Evolutionary conservation across 140 eudicot species (phyloP), one percentile per base, ranked within the genome.

Genomic region (Ambrosia hybrid): DNA sequence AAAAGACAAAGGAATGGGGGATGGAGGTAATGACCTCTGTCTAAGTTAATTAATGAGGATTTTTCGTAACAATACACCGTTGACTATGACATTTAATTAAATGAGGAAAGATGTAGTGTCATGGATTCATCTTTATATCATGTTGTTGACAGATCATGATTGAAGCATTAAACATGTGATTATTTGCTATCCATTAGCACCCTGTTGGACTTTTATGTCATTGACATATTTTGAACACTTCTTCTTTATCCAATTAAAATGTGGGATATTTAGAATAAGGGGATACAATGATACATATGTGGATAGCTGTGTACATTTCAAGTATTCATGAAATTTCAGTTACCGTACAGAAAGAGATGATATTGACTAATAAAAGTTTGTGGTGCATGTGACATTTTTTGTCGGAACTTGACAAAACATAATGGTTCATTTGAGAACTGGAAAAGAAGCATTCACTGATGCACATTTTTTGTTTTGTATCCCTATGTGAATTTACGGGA

Each of bases 181-280:
- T 45, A 67, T 33, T 76, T 17, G 2, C 16, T 68, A 15, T 41
- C 8, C 69, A 45, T 68, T 6, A 76, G 17, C 15, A 36, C 55
- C 58, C 11, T 66, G 68, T 53, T 74, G 66, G 43, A 62, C 53
- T 55, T 41, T 43, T 53, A 30, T 38, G 26, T 39, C 48, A 21
- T 14, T 14, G 60, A 59, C 12, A 55, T 46, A 13, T 36, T 10
- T 13, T 66, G 9, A 75, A 43, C 67, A 67, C 6, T 13, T n/a
- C 73, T 63, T 67, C 59, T 67, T 45, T 14, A 30, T 75, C 37
- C n/a, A 75, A 67, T 67, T 26, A 14, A 56, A 67, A 43, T 43
- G 9, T 55, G 51, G 58, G 34, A 45, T 65, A 13, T 17, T n/a
- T 55, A 49, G 48, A 65, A 39, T 41, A 55, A 55, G 21, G 46